A percentile compares a stretch with the other conserved stretches of the same genome.
These are phyloP conservation scores for Magnaporthiopsis poae DNA, from an alignment of 2,329 filamentous ascomycete genomes.

Conservation along the genomic window DNA sequence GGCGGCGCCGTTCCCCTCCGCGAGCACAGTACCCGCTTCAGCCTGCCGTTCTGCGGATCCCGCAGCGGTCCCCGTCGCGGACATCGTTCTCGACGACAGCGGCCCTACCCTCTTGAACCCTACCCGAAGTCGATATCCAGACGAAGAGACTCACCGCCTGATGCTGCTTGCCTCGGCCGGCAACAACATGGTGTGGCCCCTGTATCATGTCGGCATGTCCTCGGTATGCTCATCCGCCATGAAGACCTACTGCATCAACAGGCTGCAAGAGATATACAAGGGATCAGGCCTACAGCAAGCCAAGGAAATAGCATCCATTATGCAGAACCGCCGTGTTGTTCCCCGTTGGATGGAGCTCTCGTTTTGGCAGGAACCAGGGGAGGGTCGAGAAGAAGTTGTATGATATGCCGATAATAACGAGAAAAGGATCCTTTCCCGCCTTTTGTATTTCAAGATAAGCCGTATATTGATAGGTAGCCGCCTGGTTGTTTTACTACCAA, in stretches of 20 bases:
- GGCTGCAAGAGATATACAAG: slow-evolving; percentile 33
- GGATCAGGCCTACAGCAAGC: slow-evolving; percentile 39
- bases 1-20: too few species aligned
- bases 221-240: slow-evolving; percentile 32
- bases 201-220: slow-evolving; percentile 39
- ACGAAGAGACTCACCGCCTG: slow-evolving; percentile 33
- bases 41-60: background rate
- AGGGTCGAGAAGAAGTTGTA: background rate
- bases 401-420: background rate
- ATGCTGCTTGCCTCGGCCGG: slow-evolving; percentile 39
- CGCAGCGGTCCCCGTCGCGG: too few species aligned
- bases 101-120: slow-evolving; percentile 32
- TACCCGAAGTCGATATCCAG: slow-evolving; percentile 22
- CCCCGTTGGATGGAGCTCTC: slow-evolving; percentile 12
- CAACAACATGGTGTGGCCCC: slow-evolving; percentile 40
- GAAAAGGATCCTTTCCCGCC: too few species aligned
- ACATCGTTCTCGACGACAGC: slow-evolving; percentile 13
- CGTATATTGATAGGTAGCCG: background rate
- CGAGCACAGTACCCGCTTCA: too few species aligned
- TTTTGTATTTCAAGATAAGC: too few species aligned
- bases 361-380: background rate
- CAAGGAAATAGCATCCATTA: slow-evolving; percentile 30
- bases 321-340: slow-evolving; percentile 26
- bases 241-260: slow-evolving; percentile 33
- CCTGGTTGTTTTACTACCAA: slow-evolving; percentile 48